Percentiles rank a stretch among this genome's conserved stretches.
These are phyloP conservation scores for Pestalotiopsis sp. DNA, from an alignment of 2,329 filamentous ascomycete species.

Conservation along the genomic window DNA sequence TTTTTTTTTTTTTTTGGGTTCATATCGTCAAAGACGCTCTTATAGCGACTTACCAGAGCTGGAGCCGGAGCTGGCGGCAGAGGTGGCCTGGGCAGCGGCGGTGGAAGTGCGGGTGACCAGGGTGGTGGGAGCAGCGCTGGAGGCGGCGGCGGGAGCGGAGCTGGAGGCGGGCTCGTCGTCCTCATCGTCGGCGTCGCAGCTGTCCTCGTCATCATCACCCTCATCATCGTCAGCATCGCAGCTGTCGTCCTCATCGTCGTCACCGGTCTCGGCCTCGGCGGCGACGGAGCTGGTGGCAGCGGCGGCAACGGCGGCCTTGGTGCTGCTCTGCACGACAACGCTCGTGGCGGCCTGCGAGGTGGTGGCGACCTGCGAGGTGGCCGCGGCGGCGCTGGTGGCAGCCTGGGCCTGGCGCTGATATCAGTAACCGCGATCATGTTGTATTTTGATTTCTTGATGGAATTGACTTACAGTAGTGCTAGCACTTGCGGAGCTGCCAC, in stretches of 20 bases:
- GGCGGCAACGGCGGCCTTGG: neutral
- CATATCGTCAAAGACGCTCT: too few relatives aligned
- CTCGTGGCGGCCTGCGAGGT: neutral
- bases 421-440: neutral
- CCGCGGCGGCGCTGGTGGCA: neutral
- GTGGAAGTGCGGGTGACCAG: conserved; percentile 13
- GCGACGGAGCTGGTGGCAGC: neutral
- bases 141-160: conserved; percentile 10
- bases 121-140: conserved; percentile 15
- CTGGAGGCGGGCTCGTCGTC: conserved; percentile 2
- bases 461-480: conserved; percentile 1
- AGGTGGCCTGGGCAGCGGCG: conserved; percentile 3
- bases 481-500: neutral
- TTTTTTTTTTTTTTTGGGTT: too few relatives aligned
- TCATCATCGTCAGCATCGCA: conserved; percentile 21
- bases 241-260: conserved; percentile 11
- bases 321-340: neutral
- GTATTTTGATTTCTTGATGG: neutral
- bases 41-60: neutral
- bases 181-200: conserved; percentile 23
- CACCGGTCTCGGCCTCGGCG: neutral
- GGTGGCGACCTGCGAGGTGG: neutral
- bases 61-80: conserved; percentile 5
- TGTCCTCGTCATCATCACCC: conserved; percentile 7
- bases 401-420: neutral